These are phyloP conservation scores for Colletotrichum zoysiae DNA, from an alignment of 2,329 filamentous ascomycete species.

Conservation along the genomic window DNA sequence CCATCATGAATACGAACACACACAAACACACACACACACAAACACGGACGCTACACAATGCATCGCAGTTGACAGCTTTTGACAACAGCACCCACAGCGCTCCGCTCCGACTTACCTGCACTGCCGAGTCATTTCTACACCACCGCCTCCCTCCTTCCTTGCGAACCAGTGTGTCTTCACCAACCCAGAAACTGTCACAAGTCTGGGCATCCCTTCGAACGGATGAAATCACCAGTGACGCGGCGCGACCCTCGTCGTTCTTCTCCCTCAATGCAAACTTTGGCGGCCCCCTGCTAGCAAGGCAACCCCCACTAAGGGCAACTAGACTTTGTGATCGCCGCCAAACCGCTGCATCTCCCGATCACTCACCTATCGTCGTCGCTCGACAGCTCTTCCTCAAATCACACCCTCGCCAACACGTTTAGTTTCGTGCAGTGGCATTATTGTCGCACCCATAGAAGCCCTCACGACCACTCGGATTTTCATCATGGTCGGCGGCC, in stretches of 20 bases:
- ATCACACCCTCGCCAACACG: slow-evolving; percentile 14
- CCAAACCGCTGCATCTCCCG: slow-evolving; percentile 7
- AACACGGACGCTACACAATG: slow-evolving; percentile 10
- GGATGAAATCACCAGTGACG: slow-evolving; percentile 36
- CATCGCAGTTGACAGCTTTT: slow-evolving; percentile 12
- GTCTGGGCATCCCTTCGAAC: slow-evolving; percentile 38
- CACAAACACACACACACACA: not conserved
- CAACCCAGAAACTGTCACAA: slow-evolving; percentile 27
- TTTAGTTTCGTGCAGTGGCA: slow-evolving; percentile 26
- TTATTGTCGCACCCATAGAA: not conserved
- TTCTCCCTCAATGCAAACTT: slow-evolving; percentile 25
- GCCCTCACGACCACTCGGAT: not conserved
- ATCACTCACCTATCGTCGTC: not conserved
- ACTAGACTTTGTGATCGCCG: slow-evolving; percentile 6
- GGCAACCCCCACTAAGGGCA: slow-evolving; percentile 20
- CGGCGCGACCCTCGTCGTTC: slow-evolving; percentile 15
- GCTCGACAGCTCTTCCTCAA: not conserved
- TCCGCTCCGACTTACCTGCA: slow-evolving; percentile 18
- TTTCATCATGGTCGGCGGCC: slow-evolving; percentile 14
- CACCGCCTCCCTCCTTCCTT: not conserved
- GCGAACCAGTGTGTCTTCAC: not conserved
- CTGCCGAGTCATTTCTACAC: not conserved
- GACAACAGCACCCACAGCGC: slow-evolving; percentile 17
- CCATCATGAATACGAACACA: not conserved
- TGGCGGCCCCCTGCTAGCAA: slow-evolving; percentile 13